phyloP scores from a whole-genome alignment of 2,329 filamentous ascomycete species.

The Phyllosticta citriasiana region DNA sequence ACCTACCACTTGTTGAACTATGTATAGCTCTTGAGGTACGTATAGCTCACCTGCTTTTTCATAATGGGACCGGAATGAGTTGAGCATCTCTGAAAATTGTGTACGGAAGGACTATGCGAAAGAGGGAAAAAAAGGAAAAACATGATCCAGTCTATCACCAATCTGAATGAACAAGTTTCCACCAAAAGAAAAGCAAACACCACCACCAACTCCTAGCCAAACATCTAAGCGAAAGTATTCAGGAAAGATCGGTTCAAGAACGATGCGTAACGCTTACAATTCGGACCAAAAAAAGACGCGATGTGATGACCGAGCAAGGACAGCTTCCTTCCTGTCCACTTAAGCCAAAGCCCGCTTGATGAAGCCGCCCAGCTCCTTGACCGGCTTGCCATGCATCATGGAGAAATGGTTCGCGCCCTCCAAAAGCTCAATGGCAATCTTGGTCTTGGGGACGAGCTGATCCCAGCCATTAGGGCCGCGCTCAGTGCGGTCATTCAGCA shows the following conservation, averaged over 20 bases:
- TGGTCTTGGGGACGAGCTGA: constrained; percentile 27
- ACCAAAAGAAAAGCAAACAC: neutral
- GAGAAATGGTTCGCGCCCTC: constrained; percentile 31
- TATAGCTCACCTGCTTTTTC: neutral
- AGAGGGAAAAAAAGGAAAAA: neutral
- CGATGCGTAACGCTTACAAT: neutral
- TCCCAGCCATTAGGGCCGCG: constrained; percentile 40
- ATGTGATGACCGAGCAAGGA: neutral
- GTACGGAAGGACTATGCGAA: neutral
- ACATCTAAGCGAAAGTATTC: neutral
- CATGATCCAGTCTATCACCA: neutral
- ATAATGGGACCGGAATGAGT: neutral
- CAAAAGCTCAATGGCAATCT: constrained; percentile 24
- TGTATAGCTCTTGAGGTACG: too few species aligned
- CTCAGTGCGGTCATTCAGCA: constrained; percentile 38
- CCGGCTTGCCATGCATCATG: constrained; percentile 24
- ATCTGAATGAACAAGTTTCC: neutral
- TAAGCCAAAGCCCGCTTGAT: neutral
- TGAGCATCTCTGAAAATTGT: neutral
- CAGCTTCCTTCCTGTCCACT: neutral
- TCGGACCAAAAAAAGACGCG: neutral
- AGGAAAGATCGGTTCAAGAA: neutral
- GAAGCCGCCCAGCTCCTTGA: neutral
- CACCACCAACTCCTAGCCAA: neutral
- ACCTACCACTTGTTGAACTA: too few species aligned